These are phyloP conservation scores for Alternaria ventricosa DNA, from an alignment of 2,329 filamentous ascomycete species.

Conservation along the genomic window DNA sequence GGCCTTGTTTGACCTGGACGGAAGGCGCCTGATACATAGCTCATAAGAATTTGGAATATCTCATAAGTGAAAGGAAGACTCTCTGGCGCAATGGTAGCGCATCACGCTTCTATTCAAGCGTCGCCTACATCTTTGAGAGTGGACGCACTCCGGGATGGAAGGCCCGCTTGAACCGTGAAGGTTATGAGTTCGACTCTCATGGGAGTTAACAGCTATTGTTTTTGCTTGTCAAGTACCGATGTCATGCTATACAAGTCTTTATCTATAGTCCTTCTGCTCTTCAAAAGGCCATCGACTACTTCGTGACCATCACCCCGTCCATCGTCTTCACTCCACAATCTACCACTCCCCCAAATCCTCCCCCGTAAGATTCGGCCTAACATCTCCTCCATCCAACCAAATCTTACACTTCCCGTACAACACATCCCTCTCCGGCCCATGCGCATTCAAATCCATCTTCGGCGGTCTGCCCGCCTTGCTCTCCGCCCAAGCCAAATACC, in stretches of 20 bases:
- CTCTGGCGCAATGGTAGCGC: not conserved
- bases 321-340: not conserved
- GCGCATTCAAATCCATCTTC: not conserved
- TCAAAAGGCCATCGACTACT: no score
- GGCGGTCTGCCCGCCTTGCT: not conserved
- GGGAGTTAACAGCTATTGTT: not conserved
- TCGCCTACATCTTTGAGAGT: not conserved
- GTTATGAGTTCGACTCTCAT: not conserved
- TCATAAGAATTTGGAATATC: no score
- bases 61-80: not conserved
- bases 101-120: not conserved
- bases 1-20: not conserved
- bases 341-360: not conserved
- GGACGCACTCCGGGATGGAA: not conserved
- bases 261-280: no score
- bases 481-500: not conserved
- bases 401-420: not conserved
- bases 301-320: not conserved
- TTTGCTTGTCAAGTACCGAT: not conserved
- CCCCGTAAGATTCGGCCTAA: not conserved
- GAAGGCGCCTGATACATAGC: rapidly evolving
- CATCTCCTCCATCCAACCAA: not conserved
- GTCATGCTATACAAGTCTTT: no score
- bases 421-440: not conserved
- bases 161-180: not conserved